Percentiles rank a stretch among this genome's conserved stretches.
phyloP scores from a whole-genome alignment of 169 alveolate genomes.

The Cryptosporidium tyzzeri region DNA sequence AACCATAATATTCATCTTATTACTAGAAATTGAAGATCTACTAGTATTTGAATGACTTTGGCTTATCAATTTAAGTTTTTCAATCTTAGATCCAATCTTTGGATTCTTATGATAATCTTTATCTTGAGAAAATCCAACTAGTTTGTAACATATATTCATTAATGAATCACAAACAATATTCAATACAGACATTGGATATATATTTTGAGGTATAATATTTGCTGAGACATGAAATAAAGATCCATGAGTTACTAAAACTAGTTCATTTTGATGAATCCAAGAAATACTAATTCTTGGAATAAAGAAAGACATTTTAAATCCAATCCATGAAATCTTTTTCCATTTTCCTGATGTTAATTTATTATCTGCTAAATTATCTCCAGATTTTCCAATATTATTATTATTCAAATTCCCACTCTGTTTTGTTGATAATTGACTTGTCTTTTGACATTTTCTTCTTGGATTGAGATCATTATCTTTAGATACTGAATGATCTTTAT shows the following conservation, averaged over 20 bases:
- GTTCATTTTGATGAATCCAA: conserved; percentile 82
- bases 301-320: conserved; percentile 76
- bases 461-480: neutral
- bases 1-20: conserved; percentile 19
- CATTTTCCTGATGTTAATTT: neutral
- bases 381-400: neutral
- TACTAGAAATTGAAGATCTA: neutral
- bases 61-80: neutral
- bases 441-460: neutral
- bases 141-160: conserved; percentile 30
- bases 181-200: conserved; percentile 31
- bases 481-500: neutral
- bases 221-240: conserved; percentile 43
- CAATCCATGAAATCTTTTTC: conserved; percentile 80
- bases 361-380: neutral
- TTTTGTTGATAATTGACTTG: neutral
- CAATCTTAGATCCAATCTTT: neutral
- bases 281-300: conserved; percentile 80
- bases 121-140: conserved; percentile 24
- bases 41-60: neutral
- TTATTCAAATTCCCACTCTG: neutral
- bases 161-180: conserved; percentile 43
- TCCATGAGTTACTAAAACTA: conserved; percentile 75
- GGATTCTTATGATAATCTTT: neutral
- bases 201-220: conserved; percentile 50